Evolutionary conservation across 805 yeast species (phyloP).

Genomic region (Ogataea allantospora): DNA sequence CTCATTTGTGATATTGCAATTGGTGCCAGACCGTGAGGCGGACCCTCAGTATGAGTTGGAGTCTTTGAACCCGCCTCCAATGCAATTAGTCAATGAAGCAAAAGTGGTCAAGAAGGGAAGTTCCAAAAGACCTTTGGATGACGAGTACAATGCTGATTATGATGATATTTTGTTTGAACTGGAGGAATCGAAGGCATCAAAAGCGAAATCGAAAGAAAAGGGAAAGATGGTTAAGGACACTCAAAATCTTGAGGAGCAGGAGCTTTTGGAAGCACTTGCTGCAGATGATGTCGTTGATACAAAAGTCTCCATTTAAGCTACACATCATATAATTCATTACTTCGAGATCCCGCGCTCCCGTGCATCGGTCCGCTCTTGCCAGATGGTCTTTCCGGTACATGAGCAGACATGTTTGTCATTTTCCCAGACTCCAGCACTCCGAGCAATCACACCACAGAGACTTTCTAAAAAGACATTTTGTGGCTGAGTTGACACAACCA

Average conservation of each 20-base stretch:
- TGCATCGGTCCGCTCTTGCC: slow-evolving; percentile 92
- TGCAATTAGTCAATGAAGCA: slow-evolving; percentile 23
- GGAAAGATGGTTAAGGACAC: slow-evolving; percentile 1
- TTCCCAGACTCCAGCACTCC: slow-evolving; percentile 98
- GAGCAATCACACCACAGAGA: slow-evolving; percentile 85
- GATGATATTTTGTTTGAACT: slow-evolving; percentile 12
- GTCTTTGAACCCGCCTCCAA: slow-evolving; percentile 2
- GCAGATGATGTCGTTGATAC: slow-evolving; percentile 22
- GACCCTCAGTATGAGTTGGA: slow-evolving; percentile 23
- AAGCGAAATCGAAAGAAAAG: background rate
- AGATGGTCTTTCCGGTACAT: slow-evolving; percentile 91
- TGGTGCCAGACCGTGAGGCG: slow-evolving; percentile 28
- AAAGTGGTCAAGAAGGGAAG: slow-evolving; percentile 15
- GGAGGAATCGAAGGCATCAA: slow-evolving; percentile 2
- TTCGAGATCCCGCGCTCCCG: slow-evolving; percentile 49
- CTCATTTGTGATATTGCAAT: slow-evolving; percentile 32
- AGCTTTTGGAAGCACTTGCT: slow-evolving; percentile 8
- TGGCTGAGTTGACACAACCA: slow-evolving; percentile 44
- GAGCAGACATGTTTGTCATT: slow-evolving; percentile 90
- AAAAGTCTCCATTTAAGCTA: slow-evolving; percentile 6
- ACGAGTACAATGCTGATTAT: slow-evolving; percentile 18
- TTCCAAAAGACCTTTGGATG: slow-evolving; percentile 22
- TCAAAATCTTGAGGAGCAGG: background rate
- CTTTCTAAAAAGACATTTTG: slow-evolving; percentile 42
- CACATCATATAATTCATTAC: slow-evolving; percentile 4